These are phyloP conservation scores for Auricularia heimuer DNA, from an alignment of 768 basidiomycete species.

Conservation along the genomic window DNA sequence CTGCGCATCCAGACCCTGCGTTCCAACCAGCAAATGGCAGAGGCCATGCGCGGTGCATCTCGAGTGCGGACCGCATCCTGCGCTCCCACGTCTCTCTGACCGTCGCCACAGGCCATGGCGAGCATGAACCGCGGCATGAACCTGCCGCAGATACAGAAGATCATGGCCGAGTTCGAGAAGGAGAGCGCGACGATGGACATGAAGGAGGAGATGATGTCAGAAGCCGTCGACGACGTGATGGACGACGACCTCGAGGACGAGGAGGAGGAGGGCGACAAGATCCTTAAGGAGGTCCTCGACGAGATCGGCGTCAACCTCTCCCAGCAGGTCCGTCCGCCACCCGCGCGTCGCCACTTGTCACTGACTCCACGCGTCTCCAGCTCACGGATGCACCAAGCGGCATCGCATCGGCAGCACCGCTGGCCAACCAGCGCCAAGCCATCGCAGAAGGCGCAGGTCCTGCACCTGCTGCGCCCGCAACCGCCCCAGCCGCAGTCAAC, in stretches of 20 bases:
- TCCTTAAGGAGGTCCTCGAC: constrained; percentile 89
- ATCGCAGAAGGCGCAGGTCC: constrained; percentile 74
- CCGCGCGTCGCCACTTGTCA: constrained; percentile 8
- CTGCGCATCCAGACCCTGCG: constrained; percentile 92
- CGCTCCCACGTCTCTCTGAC: constrained; percentile 2
- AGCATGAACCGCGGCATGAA: constrained; percentile 96
- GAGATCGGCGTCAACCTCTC: constrained; percentile 91
- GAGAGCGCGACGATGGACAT: constrained; percentile 99
- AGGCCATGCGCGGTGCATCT: constrained; percentile 97
- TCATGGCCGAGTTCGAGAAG: constrained; percentile 97
- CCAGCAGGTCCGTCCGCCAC: constrained; percentile 50
- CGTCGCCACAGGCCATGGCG: constrained; percentile 73
- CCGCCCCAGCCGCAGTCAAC: constrained; percentile 5
- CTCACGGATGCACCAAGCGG: constrained; percentile 77
- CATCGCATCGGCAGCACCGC: constrained; percentile 50
- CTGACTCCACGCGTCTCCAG: constrained; percentile 28
- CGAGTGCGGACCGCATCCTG: constrained; percentile 44
- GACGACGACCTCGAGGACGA: constrained; percentile 88
- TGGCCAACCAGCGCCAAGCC: constrained; percentile 58
- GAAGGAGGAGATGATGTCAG: constrained; percentile 99
- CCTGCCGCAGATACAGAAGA: constrained; percentile 86
- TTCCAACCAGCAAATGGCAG: constrained; percentile 98
- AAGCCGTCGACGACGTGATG: constrained; percentile 96
- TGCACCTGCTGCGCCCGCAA: constrained; percentile 4
- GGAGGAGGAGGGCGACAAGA: constrained; percentile 92